A percentile compares a stretch with the other conserved stretches of the same genome.
Conservation (phyloP, 208 protist genomes). For the Novymonas esmeraldas region DNA sequence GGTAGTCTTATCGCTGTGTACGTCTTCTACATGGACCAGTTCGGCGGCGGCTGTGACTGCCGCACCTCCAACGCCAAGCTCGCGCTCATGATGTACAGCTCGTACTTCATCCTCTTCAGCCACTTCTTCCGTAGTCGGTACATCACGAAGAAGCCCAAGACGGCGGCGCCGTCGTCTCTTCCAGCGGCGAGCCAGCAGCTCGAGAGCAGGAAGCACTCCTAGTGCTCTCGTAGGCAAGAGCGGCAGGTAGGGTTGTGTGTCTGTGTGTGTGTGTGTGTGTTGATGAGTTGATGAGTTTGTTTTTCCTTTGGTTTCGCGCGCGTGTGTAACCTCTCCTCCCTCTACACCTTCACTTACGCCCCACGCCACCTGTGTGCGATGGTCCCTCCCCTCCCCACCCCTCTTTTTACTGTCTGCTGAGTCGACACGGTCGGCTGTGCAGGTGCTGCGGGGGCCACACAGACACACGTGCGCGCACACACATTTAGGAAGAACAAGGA, state of each 20-base stretch:
- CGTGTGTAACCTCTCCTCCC: too few species aligned
- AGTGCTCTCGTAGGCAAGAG: too few species aligned
- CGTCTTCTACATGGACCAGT: constrained; percentile 34
- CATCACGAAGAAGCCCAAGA: constrained; percentile 37
- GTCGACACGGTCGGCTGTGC: too few species aligned
- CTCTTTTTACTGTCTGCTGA: too few species aligned
- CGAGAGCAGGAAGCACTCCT: too few species aligned
- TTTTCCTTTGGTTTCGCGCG: background rate
- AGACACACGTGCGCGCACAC: too few species aligned
- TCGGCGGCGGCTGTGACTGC: constrained; percentile 53
- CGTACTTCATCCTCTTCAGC: constrained; percentile 87
- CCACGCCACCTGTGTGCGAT: too few species aligned
- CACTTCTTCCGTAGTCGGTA: constrained; percentile 72
- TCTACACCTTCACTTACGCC: too few species aligned
- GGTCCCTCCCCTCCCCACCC: too few species aligned
- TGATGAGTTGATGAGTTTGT: background rate
- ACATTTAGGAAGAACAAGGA: too few species aligned
- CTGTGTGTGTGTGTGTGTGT: background rate
- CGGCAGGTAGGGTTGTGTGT: background rate
- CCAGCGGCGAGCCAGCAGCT: background rate
- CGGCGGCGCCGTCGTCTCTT: constrained; percentile 1
- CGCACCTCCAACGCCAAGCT: constrained; percentile 37
- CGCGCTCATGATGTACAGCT: constrained; percentile 84
- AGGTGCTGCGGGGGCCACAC: too few species aligned
- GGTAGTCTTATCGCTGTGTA: constrained; percentile 70